Evolutionary conservation across 1,284 basidiomycete genomes (phyloP).

Genomic region (Coriolopsis trogii): DNA sequence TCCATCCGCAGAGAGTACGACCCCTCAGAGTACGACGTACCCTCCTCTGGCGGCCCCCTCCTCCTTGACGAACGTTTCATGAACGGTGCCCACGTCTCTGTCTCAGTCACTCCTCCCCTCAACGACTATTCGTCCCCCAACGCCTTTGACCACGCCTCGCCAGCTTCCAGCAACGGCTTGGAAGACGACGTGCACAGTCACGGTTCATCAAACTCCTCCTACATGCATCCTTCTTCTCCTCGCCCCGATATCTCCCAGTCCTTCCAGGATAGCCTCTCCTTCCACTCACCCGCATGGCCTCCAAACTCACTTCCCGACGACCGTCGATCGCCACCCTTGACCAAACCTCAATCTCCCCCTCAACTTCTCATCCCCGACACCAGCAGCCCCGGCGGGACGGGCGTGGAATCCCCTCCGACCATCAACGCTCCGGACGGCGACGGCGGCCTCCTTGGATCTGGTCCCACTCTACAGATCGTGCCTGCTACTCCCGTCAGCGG

Average conservation of each 20-base stretch:
- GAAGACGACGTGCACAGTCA: slow-evolving; percentile 54
- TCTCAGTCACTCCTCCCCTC: slow-evolving; percentile 42
- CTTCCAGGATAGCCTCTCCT: slow-evolving; percentile 57
- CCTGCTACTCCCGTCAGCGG: slow-evolving; percentile 80
- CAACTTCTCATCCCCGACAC: slow-evolving; percentile 65
- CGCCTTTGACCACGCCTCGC: slow-evolving; percentile 62
- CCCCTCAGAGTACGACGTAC: slow-evolving; percentile 67
- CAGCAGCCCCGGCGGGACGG: slow-evolving; percentile 34
- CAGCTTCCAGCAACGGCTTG: slow-evolving; percentile 56
- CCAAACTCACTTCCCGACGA: slow-evolving; percentile 51
- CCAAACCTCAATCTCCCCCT: slow-evolving; percentile 69
- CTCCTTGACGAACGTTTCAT: slow-evolving; percentile 62
- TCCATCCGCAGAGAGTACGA: slow-evolving; percentile 56
- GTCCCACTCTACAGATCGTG: slow-evolving; percentile 72
- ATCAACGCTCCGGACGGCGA: slow-evolving; percentile 72
- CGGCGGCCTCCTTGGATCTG: slow-evolving; percentile 47
- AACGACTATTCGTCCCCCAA: slow-evolving; percentile 44
- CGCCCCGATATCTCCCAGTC: slow-evolving; percentile 57
- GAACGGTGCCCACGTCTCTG: slow-evolving; percentile 41
- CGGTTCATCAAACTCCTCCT: slow-evolving; percentile 69
- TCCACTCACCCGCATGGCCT: slow-evolving; percentile 64
- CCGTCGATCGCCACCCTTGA: slow-evolving; percentile 43
- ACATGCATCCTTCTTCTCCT: slow-evolving; percentile 49
- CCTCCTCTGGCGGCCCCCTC: slow-evolving; percentile 50
- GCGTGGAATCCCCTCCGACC: slow-evolving; percentile 45